These are phyloP conservation scores for Furculomyces boomerangus DNA, from an alignment of 371 early-diverging fungal species.

Conservation along the genomic window DNA sequence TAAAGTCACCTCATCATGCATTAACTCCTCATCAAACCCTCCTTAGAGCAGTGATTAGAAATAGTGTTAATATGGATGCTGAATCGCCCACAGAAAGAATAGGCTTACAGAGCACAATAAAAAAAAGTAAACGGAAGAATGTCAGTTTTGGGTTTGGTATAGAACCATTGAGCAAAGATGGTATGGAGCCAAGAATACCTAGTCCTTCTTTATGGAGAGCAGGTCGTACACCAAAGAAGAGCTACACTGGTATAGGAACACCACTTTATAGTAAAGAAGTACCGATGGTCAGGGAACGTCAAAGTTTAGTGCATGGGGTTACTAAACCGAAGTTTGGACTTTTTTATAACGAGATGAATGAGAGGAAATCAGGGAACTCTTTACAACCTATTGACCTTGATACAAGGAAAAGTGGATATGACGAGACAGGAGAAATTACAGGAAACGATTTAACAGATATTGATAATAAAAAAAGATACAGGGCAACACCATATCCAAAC, in stretches of 20 bases:
- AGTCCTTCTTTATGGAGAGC: neutral
- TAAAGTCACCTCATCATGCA: neutral
- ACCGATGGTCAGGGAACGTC: no score
- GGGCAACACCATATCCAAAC: neutral
- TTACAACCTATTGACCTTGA: no score
- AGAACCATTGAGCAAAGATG: neutral
- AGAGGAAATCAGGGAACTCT: no score
- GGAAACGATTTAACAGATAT: no score
- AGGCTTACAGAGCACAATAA: neutral
- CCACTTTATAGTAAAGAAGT: no score
- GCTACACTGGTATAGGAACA: neutral
- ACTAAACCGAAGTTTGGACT: no score
- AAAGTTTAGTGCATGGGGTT: no score
- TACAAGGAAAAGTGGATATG: no score
- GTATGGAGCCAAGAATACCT: neutral
- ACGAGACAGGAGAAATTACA: no score
- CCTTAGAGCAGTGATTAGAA: neutral
- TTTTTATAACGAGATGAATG: no score
- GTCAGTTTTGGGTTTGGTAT: neutral
- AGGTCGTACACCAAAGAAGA: neutral
- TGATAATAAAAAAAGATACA: neutral
- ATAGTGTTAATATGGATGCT: neutral
- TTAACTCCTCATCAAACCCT: slow-evolving; percentile 1
- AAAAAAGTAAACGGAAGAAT: neutral
- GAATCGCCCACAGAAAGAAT: neutral